Evolutionary conservation across 345 rosid species (phyloP).

Genomic region (Aegle marmelos): DNA sequence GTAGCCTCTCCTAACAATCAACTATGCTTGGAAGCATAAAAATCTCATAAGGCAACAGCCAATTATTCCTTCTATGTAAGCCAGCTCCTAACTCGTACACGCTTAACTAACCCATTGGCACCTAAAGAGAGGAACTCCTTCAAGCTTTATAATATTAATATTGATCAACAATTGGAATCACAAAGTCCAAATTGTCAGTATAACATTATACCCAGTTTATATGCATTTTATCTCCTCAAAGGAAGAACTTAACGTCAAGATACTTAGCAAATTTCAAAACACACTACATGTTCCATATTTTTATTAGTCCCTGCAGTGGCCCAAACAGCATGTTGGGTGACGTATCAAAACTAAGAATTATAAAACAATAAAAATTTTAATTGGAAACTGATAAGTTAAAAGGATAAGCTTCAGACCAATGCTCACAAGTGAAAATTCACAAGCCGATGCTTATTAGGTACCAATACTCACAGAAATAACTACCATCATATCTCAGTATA

Average conservation of each 20-base stretch:
- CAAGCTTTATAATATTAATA: neutral
- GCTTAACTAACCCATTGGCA: neutral
- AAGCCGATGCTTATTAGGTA: neutral
- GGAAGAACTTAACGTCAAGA: neutral
- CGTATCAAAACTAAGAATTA: neutral
- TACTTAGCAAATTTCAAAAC: neutral
- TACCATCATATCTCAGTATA: neutral
- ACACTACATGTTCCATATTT: neutral
- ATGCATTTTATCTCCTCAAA: neutral
- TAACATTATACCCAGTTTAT: neutral
- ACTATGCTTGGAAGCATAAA: neutral
- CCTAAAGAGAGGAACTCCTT: neutral
- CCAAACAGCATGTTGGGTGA: neutral
- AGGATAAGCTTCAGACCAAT: neutral
- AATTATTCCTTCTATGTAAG: neutral
- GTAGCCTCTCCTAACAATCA: neutral
- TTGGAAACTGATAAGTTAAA: neutral
- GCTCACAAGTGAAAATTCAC: neutral
- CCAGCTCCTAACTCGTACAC: neutral
- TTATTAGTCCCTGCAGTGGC: neutral
- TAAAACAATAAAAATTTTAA: too few species aligned
- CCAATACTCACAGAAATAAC: neutral
- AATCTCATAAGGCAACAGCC: neutral
- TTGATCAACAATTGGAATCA: neutral
- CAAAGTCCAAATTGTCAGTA: neutral